These are phyloP conservation scores for Teratosphaeria epicoccoides DNA, from an alignment of 2,329 filamentous ascomycete species.

Conservation along the genomic window DNA sequence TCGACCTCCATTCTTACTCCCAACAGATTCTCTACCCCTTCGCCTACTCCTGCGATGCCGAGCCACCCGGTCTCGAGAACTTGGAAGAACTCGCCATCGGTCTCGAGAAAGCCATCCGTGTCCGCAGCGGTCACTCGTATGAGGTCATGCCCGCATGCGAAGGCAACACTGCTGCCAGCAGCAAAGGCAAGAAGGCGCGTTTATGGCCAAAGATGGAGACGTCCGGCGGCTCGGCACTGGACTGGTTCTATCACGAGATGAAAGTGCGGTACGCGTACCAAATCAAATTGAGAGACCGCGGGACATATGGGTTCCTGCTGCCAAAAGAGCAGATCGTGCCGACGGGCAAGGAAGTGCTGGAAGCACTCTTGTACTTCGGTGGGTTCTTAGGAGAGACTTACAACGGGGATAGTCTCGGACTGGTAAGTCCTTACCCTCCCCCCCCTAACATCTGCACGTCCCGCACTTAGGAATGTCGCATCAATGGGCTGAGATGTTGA, in stretches of 20 bases:
- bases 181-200: conserved; percentile 16
- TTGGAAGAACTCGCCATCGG: conserved; percentile 82
- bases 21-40: conserved; percentile 93
- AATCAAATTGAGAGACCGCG: conserved; percentile 85
- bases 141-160: conserved; percentile 75
- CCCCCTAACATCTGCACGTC: background rate
- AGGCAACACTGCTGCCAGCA: conserved; percentile 47
- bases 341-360: conserved; percentile 77
- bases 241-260: conserved; percentile 91
- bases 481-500: too few species aligned
- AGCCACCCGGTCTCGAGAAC: conserved; percentile 72
- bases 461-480: too few species aligned
- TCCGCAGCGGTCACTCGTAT: conserved; percentile 54
- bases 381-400: conserved; percentile 49
- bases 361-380: conserved; percentile 73
- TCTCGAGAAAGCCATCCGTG: conserved; percentile 76
- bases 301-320: conserved; percentile 85
- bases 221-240: conserved; percentile 74
- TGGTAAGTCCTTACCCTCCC: background rate
- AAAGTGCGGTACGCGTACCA: conserved; percentile 73
- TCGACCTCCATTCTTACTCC: conserved; percentile 91
- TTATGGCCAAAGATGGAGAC: conserved; percentile 53
- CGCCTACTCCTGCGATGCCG: conserved; percentile 65
- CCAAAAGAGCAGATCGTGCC: conserved; percentile 80
- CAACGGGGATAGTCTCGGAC: background rate